Base-by-base conservation (phyloP, 345 rosid genomes). In the Isatis tinctoria region DNA sequence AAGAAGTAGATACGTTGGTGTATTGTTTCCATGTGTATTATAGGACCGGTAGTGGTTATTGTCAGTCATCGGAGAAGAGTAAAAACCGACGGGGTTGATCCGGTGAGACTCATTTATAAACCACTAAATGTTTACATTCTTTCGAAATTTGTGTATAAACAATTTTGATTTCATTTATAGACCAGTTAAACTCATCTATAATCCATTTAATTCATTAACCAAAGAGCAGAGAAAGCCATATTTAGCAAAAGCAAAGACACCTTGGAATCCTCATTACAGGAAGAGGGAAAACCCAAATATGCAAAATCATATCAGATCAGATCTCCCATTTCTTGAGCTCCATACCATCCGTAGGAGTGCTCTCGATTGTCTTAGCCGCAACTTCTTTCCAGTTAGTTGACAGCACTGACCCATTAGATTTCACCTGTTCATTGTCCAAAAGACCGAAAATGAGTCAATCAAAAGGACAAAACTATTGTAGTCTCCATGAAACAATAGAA, bases 321-420 rank as follows among this genome's bases (percentile, higher is more conserved):
- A 49, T 58, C 37, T 90, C 97, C 97, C 99, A 92, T 75, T 87
- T 88, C 86, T 77, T 92, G 85, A 94, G 75, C 78, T 94, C 93
- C 98, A 94, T 94, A 44, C 98, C 98, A 8, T 90, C 97, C 0
- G 97, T 96, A 37, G 98, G 87, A 62, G 97, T 91, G 72, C 98
- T 97, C 65, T 90, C 93, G 36, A 91, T 90, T 82, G 80, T 88
- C 96, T 94, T 88, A 0, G 81, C 5, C 18, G 97, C 99, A 16
- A 92, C 97, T 79, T 92, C 97, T 60, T 90, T 86, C 99, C 99
- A 95, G 81, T 92, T 87, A 13, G 97, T 95, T 1, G 99, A 95
- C 41, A 95, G 83, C 78, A 95, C 97, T 1, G 99, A 90, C 70
- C 96, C 99, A 30, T 85, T 92, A 3, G 97, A 95, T 74, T 95